phyloP scores from a whole-genome alignment of 108 stramenopile species.

The Tribonema minus region DNA sequence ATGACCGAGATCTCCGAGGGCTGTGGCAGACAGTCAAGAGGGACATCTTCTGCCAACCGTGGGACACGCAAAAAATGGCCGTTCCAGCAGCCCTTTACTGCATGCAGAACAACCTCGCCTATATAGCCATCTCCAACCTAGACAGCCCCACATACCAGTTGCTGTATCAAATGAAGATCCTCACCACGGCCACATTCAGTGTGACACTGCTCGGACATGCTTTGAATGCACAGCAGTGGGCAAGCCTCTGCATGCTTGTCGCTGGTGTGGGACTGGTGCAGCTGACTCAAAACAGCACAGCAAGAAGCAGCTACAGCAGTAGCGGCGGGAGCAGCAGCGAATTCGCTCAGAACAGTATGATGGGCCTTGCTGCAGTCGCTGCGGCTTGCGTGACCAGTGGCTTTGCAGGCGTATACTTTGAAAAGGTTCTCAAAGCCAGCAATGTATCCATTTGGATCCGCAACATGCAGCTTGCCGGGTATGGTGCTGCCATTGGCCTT shows the following conservation, averaged over 20 bases:
- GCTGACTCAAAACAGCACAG: too few relatives aligned
- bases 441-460: conserved; percentile 85
- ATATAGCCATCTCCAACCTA: conserved; percentile 80
- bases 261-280: conserved; percentile 49
- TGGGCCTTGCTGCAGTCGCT: conserved; percentile 73
- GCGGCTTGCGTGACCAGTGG: conserved; percentile 79
- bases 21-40: conserved; percentile 31
- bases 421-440: conserved; percentile 66
- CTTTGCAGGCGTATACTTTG: conserved; percentile 92
- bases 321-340: background rate
- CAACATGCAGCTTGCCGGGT: conserved; percentile 82
- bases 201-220: conserved; percentile 73
- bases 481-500: conserved; percentile 67
- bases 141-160: conserved; percentile 89
- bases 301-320: too few relatives aligned
- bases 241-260: conserved; percentile 37
- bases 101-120: conserved; percentile 84
- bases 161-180: conserved; percentile 83
- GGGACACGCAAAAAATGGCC: conserved; percentile 74
- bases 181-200: conserved; percentile 84
- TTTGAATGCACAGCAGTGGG: conserved; percentile 27
- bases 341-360: conserved; percentile 10
- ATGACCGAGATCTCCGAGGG: conserved; percentile 23
- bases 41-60: conserved; percentile 54
- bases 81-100: conserved; percentile 83